phyloP scores from a whole-genome alignment of 306 rosid species.

The Casuarina equisetifolia region DNA sequence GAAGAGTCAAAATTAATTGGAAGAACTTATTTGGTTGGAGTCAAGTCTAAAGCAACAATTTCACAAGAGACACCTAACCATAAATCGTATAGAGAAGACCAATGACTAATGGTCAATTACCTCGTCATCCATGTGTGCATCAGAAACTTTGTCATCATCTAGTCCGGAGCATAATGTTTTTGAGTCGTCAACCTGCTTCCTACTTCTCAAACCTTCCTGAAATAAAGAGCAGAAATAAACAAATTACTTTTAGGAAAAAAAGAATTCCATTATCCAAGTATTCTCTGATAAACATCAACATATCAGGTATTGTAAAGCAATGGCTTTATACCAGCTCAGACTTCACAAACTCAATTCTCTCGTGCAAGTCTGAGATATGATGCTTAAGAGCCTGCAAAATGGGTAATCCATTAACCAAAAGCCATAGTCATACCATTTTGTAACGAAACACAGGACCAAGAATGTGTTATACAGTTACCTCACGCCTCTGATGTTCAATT shows the following conservation, averaged over 20 bases:
- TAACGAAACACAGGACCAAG: not conserved
- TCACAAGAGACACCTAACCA: conserved; percentile 9
- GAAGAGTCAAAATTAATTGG: too few relatives aligned
- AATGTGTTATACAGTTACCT: conserved; percentile 50
- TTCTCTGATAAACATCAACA: not conserved
- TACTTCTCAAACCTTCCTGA: conserved; percentile 64
- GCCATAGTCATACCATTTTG: not conserved
- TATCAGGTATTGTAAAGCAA: conserved; percentile 8
- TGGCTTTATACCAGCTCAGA: conserved; percentile 54
- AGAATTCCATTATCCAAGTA: not conserved
- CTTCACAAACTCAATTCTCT: conserved; percentile 66
- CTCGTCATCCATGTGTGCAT: conserved; percentile 55
- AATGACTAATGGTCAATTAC: conserved; percentile 29
- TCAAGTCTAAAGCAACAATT: not conserved
- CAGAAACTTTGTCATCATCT: conserved; percentile 37
- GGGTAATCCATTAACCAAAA: conserved; percentile 25
- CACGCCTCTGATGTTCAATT: conserved; percentile 78
- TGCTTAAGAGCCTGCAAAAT: conserved; percentile 69
- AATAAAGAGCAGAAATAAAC: conserved; percentile 25
- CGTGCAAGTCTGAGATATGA: conserved; percentile 65
- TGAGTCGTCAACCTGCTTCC: conserved; percentile 40
- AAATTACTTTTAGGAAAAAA: not conserved
- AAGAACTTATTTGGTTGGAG: not conserved
- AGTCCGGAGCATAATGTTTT: conserved; percentile 27
- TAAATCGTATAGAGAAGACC: conserved; percentile 4